Conservation (phyloP, 371 early-diverging fungal genomes). For the Sporodiniella umbellata region DNA sequence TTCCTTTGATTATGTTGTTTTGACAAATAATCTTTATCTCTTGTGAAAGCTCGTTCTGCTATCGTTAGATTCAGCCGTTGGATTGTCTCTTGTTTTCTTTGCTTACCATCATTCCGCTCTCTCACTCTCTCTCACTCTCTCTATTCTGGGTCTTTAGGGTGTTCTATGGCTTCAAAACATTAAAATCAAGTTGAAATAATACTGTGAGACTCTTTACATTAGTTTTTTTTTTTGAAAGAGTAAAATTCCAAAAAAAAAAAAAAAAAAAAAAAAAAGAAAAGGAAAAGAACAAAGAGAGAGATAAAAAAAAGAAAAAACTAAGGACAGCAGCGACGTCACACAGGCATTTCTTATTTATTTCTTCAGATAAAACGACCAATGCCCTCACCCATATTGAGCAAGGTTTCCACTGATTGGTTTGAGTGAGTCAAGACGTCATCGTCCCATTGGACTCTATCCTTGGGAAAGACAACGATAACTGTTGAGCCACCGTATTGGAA, state of each 20-base stretch:
- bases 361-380: constrained; percentile 26
- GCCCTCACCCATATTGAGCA: constrained; percentile 40
- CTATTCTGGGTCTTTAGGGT: too few species aligned
- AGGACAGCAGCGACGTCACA: neutral
- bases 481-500: constrained; percentile 68
- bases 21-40: constrained; percentile 45
- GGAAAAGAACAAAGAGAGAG: neutral
- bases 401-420: constrained; percentile 51
- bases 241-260: too few species aligned
- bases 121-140: too few species aligned
- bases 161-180: too few species aligned
- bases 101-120: too few species aligned
- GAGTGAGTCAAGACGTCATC: constrained; percentile 55
- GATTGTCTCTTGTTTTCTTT: neutral
- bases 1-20: constrained; percentile 36
- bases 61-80: neutral
- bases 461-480: constrained; percentile 58
- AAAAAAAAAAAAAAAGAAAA: too few species aligned
- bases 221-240: too few species aligned
- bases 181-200: too few species aligned
- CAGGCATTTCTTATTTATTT: neutral
- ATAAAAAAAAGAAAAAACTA: neutral
- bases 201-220: too few species aligned
- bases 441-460: constrained; percentile 56
- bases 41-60: constrained; percentile 17